Evolutionary conservation across 2,329 filamentous ascomycete species (phyloP).

Genomic region (Geoglossum cookeanum): DNA sequence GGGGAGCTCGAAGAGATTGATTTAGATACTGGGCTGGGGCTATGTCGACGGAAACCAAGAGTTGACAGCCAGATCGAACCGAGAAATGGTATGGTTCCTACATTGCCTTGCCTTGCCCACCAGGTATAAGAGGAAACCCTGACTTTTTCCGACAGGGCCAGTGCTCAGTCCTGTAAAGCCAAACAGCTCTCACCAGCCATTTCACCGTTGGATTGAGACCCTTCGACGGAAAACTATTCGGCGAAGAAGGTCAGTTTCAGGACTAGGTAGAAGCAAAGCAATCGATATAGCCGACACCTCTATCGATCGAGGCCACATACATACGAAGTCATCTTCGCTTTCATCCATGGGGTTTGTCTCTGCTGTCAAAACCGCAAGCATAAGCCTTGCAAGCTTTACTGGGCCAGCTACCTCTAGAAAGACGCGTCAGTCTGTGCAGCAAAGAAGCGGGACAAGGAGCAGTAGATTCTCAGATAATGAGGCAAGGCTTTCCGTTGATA

Average conservation of each 20-base stretch:
- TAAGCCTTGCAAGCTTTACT: slow-evolving; percentile 57
- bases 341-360: slow-evolving; percentile 66
- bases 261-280: not conserved
- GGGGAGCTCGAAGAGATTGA: slow-evolving; percentile 4
- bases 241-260: not conserved
- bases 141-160: not conserved
- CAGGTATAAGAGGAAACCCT: not conserved
- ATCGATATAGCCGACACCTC: not conserved
- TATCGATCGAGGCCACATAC: slow-evolving; percentile 14
- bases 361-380: slow-evolving; percentile 62
- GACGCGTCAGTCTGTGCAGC: slow-evolving; percentile 11
- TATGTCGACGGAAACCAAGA: not conserved
- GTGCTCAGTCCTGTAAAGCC: not conserved
- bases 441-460: slow-evolving; percentile 42
- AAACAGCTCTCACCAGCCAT: slow-evolving; percentile 24
- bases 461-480: slow-evolving; percentile 43
- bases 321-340: slow-evolving; percentile 36
- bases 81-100: not conserved
- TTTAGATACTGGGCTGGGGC: not conserved
- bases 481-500: slow-evolving; percentile 43
- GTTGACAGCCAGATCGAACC: slow-evolving; percentile 1
- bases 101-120: not conserved
- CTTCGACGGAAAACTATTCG: slow-evolving; percentile 38
- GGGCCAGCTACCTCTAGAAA: not conserved
- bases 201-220: slow-evolving; percentile 55